These are phyloP conservation scores for Aureobasidium subglaciale DNA, from an alignment of 2,329 filamentous ascomycete species.

Conservation along the genomic window DNA sequence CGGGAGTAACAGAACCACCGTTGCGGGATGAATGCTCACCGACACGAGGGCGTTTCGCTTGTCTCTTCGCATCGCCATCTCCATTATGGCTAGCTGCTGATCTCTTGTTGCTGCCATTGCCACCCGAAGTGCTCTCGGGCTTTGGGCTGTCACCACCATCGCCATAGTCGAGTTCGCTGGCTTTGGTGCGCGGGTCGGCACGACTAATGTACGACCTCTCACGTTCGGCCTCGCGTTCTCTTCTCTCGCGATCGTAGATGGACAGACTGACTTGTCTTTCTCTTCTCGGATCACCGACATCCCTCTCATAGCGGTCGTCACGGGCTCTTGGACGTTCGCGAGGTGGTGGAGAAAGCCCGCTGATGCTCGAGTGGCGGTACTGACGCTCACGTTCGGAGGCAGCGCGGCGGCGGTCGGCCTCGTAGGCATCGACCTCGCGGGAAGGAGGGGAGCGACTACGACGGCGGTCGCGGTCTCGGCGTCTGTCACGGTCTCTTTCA, in stretches of 20 bases:
- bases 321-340: conserved; percentile 15
- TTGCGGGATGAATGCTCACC: conserved; percentile 52
- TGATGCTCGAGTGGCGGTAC: conserved; percentile 65
- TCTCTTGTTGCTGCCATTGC: conserved; percentile 11
- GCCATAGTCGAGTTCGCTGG: conserved; percentile 88
- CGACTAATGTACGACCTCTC: conserved; percentile 78
- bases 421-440: conserved; percentile 86
- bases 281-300: conserved; percentile 16
- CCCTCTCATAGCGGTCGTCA: conserved; percentile 27
- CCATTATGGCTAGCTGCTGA: background rate
- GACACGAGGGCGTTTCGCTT: conserved; percentile 21
- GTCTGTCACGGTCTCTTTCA: conserved; percentile 28
- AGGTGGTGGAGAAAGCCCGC: conserved; percentile 30
- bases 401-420: conserved; percentile 88
- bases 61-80: conserved; percentile 3
- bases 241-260: conserved; percentile 77
- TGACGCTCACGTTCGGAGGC: conserved; percentile 91
- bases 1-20: conserved; percentile 53
- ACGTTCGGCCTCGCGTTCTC: conserved; percentile 82
- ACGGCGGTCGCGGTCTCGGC: conserved; percentile 37
- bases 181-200: conserved; percentile 70
- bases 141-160: conserved; percentile 62
- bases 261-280: conserved; percentile 41
- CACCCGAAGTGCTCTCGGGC: conserved; percentile 25
- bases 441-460: conserved; percentile 46